phyloP scores from a whole-genome alignment of 2,329 filamentous ascomycete genomes.

The Rutstroemia sp. region DNA sequence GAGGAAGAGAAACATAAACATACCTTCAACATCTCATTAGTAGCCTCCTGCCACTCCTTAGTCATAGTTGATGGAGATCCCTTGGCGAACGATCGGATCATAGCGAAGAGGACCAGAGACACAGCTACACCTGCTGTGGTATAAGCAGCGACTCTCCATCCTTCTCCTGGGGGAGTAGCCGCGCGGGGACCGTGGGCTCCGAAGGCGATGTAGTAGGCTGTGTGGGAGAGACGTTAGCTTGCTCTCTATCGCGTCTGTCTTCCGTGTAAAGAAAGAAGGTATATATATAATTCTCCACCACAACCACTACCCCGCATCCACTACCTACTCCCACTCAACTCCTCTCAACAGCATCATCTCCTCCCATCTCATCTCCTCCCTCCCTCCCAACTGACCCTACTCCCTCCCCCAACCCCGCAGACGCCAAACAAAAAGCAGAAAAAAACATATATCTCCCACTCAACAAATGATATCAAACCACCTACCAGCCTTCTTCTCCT shows the following conservation, averaged over 20 bases:
- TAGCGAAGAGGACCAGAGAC: slow-evolving; percentile 64
- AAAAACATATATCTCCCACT: background rate
- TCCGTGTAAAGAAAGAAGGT: background rate
- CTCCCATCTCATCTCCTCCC: background rate
- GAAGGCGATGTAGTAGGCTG: slow-evolving; percentile 99
- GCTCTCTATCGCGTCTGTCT: background rate
- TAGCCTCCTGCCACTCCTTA: slow-evolving; percentile 93
- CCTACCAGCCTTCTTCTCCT: slow-evolving; percentile 99
- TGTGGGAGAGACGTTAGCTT: slow-evolving; percentile 15
- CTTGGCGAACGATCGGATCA: slow-evolving; percentile 64
- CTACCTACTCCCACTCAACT: no score
- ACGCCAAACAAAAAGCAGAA: background rate
- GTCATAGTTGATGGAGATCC: slow-evolving; percentile 79
- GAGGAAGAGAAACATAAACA: slow-evolving; percentile 28
- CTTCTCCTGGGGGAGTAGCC: slow-evolving; percentile 74
- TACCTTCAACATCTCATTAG: slow-evolving; percentile 92
- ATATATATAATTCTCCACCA: background rate
- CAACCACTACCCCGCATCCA: background rate
- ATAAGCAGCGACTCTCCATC: slow-evolving; percentile 69
- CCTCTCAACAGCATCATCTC: no score
- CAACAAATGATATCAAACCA: background rate
- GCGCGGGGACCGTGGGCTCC: slow-evolving; percentile 92
- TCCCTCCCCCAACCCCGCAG: no score
- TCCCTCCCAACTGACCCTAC: no score
- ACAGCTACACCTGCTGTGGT: slow-evolving; percentile 59